Percentiles rank a stretch among this genome's conserved stretches.
Evolutionary conservation across 2,329 filamentous ascomycete species (phyloP).

Genomic region (Reticulascus tulasneorum): DNA sequence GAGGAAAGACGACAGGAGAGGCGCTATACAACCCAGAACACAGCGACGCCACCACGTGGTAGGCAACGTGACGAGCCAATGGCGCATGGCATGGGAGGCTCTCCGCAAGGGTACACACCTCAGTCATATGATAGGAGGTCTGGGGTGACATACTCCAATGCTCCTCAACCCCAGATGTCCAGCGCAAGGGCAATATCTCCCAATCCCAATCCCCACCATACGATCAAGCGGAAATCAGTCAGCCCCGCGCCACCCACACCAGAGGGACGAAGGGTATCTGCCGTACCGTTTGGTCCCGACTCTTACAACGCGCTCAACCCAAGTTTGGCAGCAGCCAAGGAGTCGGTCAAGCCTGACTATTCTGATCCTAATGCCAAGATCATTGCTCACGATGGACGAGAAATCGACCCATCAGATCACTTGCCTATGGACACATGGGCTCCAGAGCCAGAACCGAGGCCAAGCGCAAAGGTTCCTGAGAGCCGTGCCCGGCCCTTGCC

Average conservation of each 20-base stretch:
- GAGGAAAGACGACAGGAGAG: slow-evolving; percentile 47
- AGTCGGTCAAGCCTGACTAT: slow-evolving; percentile 24
- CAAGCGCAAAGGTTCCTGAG: slow-evolving; percentile 23
- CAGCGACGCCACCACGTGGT: slow-evolving; percentile 38
- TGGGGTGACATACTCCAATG: slow-evolving; percentile 33
- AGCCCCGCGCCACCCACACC: slow-evolving; percentile 60
- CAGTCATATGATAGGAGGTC: slow-evolving; percentile 40
- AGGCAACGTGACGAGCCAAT: slow-evolving; percentile 27
- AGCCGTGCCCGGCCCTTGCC: slow-evolving; percentile 40
- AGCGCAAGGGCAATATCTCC: slow-evolving; percentile 39
- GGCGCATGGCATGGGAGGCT: slow-evolving; percentile 7
- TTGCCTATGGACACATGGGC: slow-evolving; percentile 74
- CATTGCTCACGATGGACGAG: slow-evolving; percentile 69
- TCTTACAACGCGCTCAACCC: slow-evolving; percentile 73
- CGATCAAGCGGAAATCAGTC: slow-evolving; percentile 67
- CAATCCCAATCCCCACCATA: slow-evolving; percentile 42
- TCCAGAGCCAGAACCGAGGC: slow-evolving; percentile 67
- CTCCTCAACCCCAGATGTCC: slow-evolving; percentile 28
- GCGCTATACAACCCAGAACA: slow-evolving; percentile 38
- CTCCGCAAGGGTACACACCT: slow-evolving; percentile 29
- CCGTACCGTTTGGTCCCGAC: slow-evolving; percentile 70
- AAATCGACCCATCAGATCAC: slow-evolving; percentile 78
- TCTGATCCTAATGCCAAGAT: slow-evolving; percentile 61
- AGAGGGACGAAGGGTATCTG: slow-evolving; percentile 50
- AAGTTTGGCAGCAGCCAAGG: slow-evolving; percentile 25